Conservation (phyloP, 2,329 filamentous ascomycete genomes). For the Exophiala mesophila region DNA sequence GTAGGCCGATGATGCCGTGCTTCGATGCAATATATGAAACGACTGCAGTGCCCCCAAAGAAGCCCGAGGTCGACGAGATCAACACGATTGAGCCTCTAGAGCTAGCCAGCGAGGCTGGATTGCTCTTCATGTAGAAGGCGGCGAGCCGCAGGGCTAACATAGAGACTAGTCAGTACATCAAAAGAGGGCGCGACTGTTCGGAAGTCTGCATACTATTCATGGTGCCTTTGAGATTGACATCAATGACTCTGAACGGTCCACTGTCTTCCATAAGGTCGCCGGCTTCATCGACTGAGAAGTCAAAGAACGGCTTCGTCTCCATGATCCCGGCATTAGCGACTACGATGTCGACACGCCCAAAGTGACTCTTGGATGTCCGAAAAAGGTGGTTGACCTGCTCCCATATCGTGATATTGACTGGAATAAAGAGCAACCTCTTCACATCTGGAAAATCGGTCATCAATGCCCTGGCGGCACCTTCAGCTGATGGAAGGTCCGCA, state of each 20-base stretch:
- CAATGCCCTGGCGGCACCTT: not conserved
- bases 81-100: constrained; percentile 38
- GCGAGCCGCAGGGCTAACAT: constrained; percentile 21
- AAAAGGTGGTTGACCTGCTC: constrained; percentile 7
- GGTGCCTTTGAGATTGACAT: constrained; percentile 43
- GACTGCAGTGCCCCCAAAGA: constrained; percentile 42
- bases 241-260: constrained; percentile 27
- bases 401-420: constrained; percentile 7
- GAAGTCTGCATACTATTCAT: constrained; percentile 39
- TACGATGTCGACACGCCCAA: constrained; percentile 12
- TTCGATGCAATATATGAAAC: constrained; percentile 42
- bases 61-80: constrained; percentile 40
- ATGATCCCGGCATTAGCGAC: constrained; percentile 15
- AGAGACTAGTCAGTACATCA: constrained; percentile 18
- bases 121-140: constrained; percentile 9
- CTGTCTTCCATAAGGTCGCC: constrained; percentile 4
- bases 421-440: not conserved
- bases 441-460: not conserved
- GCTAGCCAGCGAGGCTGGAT: constrained; percentile 32
- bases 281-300: not conserved
- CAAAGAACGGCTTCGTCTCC: constrained; percentile 9
- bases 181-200: too few relatives aligned
- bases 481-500: constrained; percentile 2
- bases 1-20: constrained; percentile 39
- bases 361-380: not conserved